Conservation (phyloP, 139 green algal species). For the Auxenochlorella pyrenoidosa region DNA sequence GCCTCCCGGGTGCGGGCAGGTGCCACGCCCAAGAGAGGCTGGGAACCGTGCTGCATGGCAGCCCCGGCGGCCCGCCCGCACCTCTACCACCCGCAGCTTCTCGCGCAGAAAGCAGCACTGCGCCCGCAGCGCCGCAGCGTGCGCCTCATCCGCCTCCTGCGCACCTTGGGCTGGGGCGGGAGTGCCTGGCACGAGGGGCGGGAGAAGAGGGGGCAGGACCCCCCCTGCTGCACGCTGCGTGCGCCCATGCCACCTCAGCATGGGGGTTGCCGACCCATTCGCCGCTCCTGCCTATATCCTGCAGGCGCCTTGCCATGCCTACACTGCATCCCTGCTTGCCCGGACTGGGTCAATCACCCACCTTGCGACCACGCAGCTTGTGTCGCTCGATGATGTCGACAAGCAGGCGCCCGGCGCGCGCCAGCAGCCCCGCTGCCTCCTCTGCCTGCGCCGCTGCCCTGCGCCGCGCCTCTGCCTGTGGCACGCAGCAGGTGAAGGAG, state of each 20-base stretch:
- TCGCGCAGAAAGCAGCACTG: conserved; percentile 5
- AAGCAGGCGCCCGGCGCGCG: neutral
- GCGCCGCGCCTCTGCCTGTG: neutral
- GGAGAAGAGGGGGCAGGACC: too few species aligned
- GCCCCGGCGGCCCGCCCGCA: neutral
- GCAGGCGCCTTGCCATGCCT: too few species aligned
- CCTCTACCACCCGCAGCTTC: conserved; percentile 34
- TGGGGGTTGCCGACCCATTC: too few species aligned
- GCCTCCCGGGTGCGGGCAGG: too few species aligned
- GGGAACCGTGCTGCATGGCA: too few species aligned
- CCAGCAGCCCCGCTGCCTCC: conserved; percentile 8
- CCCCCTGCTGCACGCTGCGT: too few species aligned
- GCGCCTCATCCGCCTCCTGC: conserved; percentile 27
- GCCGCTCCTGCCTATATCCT: too few species aligned
- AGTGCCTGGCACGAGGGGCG: too few species aligned
- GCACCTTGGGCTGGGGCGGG: neutral
- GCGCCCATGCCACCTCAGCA: too few species aligned
- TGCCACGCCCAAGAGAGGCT: too few species aligned
- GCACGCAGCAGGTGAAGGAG: neutral
- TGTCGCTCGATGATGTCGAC: neutral
- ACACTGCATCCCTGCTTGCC: neutral
- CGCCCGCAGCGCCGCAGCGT: conserved; percentile 3
- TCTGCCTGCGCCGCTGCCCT: neutral
- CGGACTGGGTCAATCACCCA: neutral
- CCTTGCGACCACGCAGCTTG: conserved; percentile 16